phyloP scores from a whole-genome alignment of 148 eudicot species.

The Rhododendron simsii region DNA sequence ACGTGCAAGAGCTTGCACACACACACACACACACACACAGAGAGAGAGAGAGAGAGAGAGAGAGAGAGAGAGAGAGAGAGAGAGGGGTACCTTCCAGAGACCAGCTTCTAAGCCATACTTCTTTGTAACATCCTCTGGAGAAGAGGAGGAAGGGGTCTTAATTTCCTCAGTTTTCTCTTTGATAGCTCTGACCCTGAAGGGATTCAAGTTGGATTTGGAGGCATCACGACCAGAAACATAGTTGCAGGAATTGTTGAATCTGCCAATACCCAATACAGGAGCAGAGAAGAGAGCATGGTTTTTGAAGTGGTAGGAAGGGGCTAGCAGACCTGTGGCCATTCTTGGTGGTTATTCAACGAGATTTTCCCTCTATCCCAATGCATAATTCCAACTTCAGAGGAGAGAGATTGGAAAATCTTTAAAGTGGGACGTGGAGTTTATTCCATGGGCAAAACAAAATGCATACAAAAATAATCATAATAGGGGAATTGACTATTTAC shows the following conservation, averaged over 20 bases:
- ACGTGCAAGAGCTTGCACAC: not conserved
- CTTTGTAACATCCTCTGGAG: conserved; percentile 69
- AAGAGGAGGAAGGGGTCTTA: conserved; percentile 30
- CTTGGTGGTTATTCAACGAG: not conserved
- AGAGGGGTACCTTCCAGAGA: conserved; percentile 65
- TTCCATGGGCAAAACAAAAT: no score
- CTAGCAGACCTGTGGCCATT: conserved; percentile 27
- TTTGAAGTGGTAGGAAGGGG: conserved; percentile 11
- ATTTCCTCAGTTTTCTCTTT: conserved; percentile 55
- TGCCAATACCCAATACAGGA: not conserved
- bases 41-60: not conserved
- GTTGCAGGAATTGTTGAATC: not conserved
- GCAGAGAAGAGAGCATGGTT: conserved; percentile 9
- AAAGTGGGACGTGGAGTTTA: not conserved
- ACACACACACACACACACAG: not conserved
- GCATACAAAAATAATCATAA: not conserved
- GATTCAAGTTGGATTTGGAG: conserved; percentile 8
- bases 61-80: not conserved
- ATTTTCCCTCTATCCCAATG: not conserved
- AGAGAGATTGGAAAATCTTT: not conserved
- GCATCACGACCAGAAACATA: not conserved
- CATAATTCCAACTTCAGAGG: not conserved
- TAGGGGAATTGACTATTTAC: not conserved
- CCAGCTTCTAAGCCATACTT: conserved; percentile 96
- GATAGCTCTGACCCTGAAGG: conserved; percentile 46